Base-by-base conservation (phyloP, 2,329 filamentous ascomycete species). In the Cercospora sojina region DNA sequence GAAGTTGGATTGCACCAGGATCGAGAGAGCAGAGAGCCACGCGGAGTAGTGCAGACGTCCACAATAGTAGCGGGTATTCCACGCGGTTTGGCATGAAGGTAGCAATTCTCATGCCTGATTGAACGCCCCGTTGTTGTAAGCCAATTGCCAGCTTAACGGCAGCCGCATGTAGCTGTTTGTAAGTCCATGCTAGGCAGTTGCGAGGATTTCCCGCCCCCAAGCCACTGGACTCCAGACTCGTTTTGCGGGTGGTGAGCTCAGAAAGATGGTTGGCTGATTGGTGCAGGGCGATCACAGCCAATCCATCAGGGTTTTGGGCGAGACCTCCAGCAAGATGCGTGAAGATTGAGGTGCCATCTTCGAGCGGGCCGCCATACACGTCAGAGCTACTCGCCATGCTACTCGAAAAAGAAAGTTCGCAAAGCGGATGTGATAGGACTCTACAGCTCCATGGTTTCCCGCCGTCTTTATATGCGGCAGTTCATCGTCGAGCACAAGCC, bases 11-110 rank as follows among this genome's bases (percentile, higher is more conserved):
- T 57, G 67, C 67, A 13, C 67, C 69, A 18, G 67, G 66, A 57
- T 70, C 68, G n/a, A 70, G 57, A n/a, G 61, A 67, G 25, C 62
- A 68, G 8, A 70, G 43, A 3, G 66, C 65, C 9, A 67, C 25
- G 8, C 67, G 64, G 1, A 69, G 56, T 2, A 67, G 23, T 16
- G 56, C 55, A 3, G 49, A 62, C 56, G 58, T 64, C 66, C 66
- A 70, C 10, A 71, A 57, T 4, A 62, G 18, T 12, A 70, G 63
- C 13, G 65, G 68, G 18, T 55, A 70, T 49, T 71, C 67, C 7
- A 71, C 64, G 7, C 68, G 60, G 31, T 70, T 71, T 1, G 69
- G 62, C 16, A 70, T 59, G 16, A 71, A 61, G 3, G 69, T 71
- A 2, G 67, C 64, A 4, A 70, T 64, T 43, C 64, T 64, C 64